Evolutionary conservation across 257 asterid genomes (phyloP), one percentile per base, ranked within the genome.

Genomic region (Nicotiana sylvestris): DNA sequence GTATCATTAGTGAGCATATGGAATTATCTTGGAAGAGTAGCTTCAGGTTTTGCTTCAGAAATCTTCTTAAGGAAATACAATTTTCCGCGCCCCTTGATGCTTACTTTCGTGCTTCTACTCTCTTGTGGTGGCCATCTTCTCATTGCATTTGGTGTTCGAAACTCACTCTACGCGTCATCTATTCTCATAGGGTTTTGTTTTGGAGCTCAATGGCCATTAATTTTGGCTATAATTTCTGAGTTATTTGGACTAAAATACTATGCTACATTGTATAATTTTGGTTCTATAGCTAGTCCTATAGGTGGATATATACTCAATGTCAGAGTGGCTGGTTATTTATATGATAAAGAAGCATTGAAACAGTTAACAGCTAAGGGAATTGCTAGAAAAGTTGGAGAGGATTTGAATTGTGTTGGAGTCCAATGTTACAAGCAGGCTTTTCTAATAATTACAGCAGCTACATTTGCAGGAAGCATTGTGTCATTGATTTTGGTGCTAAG

Each of bases 1-100:
- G 89, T 91, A 2, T 91, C 95, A 9, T 86, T 90, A 2, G 94
- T 92, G 17, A 90, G 94, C 91, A 88, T 87, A 74, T 91, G 95
- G 95, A 87, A 87, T 77, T 91, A 90, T 58, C 84, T 90, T 0
- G 94, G 95, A 3, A 82, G 92, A 11, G 92, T 89, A 0, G 37
- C 77, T 1, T 67, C 91, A 0, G 92, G 95, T 0, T 91, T 86
- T 33, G 64, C 82, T 67, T 91, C 95, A 0, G 93, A 91, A 79
- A 69, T 85, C 57, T 77, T 91, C 76, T 72, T 89, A 77, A 16
- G 81, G 15, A 90, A 88, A 58, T 90, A 90, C 90, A 85, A 82
- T 37, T 84, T 89, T 43, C 95, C 92, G 0, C 85, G 92, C 11
- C 86, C 95, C 0, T 51, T 90, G 30, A 84, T 87, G 90, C 89